phyloP scores from a whole-genome alignment of 2,329 filamentous ascomycete species.

The Cercospora zeina region DNA sequence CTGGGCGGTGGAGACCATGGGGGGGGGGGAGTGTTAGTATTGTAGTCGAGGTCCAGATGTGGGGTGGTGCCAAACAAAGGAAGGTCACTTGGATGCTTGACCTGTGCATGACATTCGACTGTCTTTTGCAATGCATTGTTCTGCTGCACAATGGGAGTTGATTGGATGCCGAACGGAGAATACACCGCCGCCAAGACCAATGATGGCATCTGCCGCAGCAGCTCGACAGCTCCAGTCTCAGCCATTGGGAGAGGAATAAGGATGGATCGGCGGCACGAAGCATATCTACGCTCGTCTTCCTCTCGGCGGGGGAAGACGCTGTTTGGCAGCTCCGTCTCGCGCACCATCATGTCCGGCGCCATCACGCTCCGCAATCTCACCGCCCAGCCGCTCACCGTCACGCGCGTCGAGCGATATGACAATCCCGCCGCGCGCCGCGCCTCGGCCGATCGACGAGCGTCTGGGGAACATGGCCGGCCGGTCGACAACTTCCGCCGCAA shows the following conservation, averaged over 20 bases:
- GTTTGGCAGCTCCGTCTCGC: background rate
- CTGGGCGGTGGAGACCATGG: background rate
- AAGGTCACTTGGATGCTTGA: background rate
- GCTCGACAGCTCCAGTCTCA: constrained; percentile 1
- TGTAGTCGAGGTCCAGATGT: background rate
- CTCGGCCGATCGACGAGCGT: constrained; percentile 20
- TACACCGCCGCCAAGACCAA: constrained; percentile 1
- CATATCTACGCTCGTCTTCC: too few relatives aligned
- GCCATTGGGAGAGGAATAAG: background rate
- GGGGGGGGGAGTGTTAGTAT: background rate
- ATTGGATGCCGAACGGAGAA: constrained; percentile 5
- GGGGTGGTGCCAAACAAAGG: background rate
- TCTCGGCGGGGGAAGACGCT: too few relatives aligned
- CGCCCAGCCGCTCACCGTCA: constrained; percentile 69
- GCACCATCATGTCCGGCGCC: constrained; percentile 34
- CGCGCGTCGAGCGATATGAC: constrained; percentile 71
- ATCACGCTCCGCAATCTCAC: constrained; percentile 84
- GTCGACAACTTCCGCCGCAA: constrained; percentile 21
- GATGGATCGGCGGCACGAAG: background rate
- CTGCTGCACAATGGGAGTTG: background rate
- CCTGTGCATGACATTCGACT: background rate
- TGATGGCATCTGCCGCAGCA: background rate
- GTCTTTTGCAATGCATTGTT: background rate
- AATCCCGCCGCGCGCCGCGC: constrained; percentile 47
- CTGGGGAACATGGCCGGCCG: constrained; percentile 11